Conservation (phyloP, 2,329 filamentous ascomycete genomes). For the Elsinoe perseae region DNA sequence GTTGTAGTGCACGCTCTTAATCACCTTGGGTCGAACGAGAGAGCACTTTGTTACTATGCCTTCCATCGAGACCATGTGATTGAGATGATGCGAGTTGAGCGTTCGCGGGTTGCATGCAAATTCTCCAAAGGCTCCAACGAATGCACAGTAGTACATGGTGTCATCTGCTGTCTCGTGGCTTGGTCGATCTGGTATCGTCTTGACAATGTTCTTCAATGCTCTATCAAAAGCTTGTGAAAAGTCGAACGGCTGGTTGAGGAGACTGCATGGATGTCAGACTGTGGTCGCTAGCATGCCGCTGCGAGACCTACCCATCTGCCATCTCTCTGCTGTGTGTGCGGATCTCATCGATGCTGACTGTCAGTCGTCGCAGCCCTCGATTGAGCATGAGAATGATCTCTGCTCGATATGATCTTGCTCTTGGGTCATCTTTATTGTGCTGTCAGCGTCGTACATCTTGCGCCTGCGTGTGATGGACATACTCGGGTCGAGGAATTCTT, state of each 20-base stretch:
- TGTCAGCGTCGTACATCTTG: slow-evolving; percentile 24
- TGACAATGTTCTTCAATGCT: slow-evolving; percentile 81
- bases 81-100: slow-evolving; percentile 78
- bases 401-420: slow-evolving; percentile 69
- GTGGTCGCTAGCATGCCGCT: background rate
- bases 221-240: slow-evolving; percentile 81
- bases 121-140: slow-evolving; percentile 89
- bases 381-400: slow-evolving; percentile 75
- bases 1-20: slow-evolving; percentile 96
- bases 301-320: slow-evolving; percentile 51
- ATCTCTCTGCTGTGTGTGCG: slow-evolving; percentile 78
- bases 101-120: slow-evolving; percentile 92
- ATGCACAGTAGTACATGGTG: slow-evolving; percentile 89
- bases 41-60: slow-evolving; percentile 97
- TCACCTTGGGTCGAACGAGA: slow-evolving; percentile 90
- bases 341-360: slow-evolving; percentile 72
- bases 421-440: slow-evolving; percentile 43
- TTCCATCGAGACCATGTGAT: slow-evolving; percentile 94
- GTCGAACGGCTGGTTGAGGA: slow-evolving; percentile 82
- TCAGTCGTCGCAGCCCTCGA: slow-evolving; percentile 51
- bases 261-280: slow-evolving; percentile 37
- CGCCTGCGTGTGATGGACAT: slow-evolving; percentile 23
- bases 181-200: slow-evolving; percentile 67
- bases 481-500: slow-evolving; percentile 93
- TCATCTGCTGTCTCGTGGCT: slow-evolving; percentile 70